Conservation (phyloP, 106 monocot genomes). For the Platanthera guangdongensis region DNA sequence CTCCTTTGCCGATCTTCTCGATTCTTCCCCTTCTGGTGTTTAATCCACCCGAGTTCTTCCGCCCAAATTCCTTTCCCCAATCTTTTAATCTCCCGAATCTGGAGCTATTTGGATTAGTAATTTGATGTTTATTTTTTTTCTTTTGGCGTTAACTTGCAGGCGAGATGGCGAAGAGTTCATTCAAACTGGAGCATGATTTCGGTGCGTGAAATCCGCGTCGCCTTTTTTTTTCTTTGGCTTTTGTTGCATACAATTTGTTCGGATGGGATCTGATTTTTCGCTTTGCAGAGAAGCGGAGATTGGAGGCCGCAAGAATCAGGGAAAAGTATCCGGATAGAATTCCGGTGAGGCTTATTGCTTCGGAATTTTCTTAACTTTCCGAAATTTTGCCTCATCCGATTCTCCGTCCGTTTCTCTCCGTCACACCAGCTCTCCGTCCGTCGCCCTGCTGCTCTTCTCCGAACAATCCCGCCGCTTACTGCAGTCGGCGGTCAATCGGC, state of each 20-base stretch:
- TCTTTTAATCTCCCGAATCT: background rate
- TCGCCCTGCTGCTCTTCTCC: too few relatives aligned
- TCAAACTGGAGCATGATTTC: constrained; percentile 11
- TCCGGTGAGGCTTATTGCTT: constrained; percentile 1
- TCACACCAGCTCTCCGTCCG: too few relatives aligned
- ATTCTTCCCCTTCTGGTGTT: too few relatives aligned
- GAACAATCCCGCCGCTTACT: too few relatives aligned
- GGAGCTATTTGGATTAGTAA: too few relatives aligned
- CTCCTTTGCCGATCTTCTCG: too few relatives aligned
- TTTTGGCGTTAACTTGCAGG: background rate
- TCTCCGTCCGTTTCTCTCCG: too few relatives aligned
- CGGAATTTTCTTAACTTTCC: too few relatives aligned
- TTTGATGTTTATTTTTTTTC: background rate
- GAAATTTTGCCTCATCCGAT: background rate
- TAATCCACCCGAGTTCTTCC: too few relatives aligned
- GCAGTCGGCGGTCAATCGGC: too few relatives aligned
- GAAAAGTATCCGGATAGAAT: constrained; percentile 14
- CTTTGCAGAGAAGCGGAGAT: constrained; percentile 13
- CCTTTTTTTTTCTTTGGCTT: background rate
- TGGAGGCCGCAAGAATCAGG: constrained; percentile 12
- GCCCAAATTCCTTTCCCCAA: too few relatives aligned
- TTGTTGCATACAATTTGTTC: background rate
- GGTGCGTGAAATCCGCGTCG: constrained; percentile 1
- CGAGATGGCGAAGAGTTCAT: constrained; percentile 12
- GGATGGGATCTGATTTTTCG: background rate